Percentiles rank a stretch among this genome's conserved stretches.
Evolutionary conservation across 345 rosid genomes (phyloP).

Genomic region (Lepidium aucheri): DNA sequence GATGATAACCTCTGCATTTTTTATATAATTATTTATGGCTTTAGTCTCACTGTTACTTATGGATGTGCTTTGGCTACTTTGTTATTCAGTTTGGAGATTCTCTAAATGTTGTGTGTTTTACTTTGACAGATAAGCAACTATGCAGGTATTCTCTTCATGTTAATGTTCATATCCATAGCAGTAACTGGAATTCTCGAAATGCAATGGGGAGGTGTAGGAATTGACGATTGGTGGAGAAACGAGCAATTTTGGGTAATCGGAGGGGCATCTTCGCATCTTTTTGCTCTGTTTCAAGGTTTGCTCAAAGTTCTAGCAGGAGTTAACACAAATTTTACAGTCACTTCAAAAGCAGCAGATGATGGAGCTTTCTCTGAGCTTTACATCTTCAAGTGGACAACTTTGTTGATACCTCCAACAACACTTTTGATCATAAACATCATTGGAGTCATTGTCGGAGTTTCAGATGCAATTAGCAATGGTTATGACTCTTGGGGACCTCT

Average conservation of each 20-base stretch:
- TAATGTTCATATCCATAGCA: constrained; percentile 86
- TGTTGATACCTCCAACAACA: constrained; percentile 76
- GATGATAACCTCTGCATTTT: not conserved
- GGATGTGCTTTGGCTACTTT: not conserved
- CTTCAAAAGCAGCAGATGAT: constrained; percentile 87
- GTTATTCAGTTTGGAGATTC: not conserved
- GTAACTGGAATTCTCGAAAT: constrained; percentile 89
- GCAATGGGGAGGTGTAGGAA: constrained; percentile 97
- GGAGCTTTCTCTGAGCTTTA: constrained; percentile 89
- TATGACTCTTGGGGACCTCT: constrained; percentile 96
- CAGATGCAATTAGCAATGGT: constrained; percentile 90
- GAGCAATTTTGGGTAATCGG: constrained; percentile 98
- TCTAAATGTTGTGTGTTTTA: not conserved
- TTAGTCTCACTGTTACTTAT: not conserved
- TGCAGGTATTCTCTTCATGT: constrained; percentile 72
- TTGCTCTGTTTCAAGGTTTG: constrained; percentile 84
- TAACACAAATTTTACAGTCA: constrained; percentile 78
- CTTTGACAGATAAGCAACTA: constrained; percentile 81
- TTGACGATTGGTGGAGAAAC: constrained; percentile 96
- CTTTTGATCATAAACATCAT: constrained; percentile 73
- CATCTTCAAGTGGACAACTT: constrained; percentile 90
- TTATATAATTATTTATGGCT: not conserved
- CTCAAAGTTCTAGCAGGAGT: constrained; percentile 91
- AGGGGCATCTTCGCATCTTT: constrained; percentile 80
- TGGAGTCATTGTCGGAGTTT: constrained; percentile 75